Conservation (phyloP, 1,139 yeast species). For the Pichia sp. region DNA sequence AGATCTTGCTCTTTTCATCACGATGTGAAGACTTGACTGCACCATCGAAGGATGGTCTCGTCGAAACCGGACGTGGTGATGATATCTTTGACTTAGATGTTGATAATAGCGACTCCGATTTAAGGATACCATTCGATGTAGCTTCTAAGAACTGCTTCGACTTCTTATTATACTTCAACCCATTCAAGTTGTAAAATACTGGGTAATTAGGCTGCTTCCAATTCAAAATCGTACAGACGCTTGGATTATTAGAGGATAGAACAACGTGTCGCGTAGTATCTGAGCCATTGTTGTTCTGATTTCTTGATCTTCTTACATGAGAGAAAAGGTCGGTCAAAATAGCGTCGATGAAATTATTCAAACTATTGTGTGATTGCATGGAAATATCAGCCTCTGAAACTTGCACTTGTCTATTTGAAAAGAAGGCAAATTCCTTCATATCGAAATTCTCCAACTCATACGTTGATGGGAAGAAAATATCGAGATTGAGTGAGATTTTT, state of each 20-base stretch:
- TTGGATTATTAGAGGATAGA: slow-evolving; percentile 79
- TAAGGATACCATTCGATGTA: slow-evolving; percentile 33
- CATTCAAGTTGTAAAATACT: slow-evolving; percentile 77
- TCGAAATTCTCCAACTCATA: slow-evolving; percentile 26
- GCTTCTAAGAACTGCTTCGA: slow-evolving; percentile 28
- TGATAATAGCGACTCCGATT: not conserved
- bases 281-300: slow-evolving; percentile 15
- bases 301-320: slow-evolving; percentile 57
- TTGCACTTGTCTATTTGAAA: slow-evolving; percentile 16
- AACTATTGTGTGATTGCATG: slow-evolving; percentile 27
- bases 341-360: slow-evolving; percentile 71
- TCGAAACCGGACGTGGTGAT: too few relatives aligned
- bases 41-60: not conserved
- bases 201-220: slow-evolving; percentile 99
- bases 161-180: slow-evolving; percentile 36
- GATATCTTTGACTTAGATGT: not conserved
- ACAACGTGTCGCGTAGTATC: slow-evolving; percentile 51
- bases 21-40: slow-evolving; percentile 1
- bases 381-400: not conserved
- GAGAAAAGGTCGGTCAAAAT: slow-evolving; percentile 67
- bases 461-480: slow-evolving; percentile 71
- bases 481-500: slow-evolving; percentile 64
- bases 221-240: slow-evolving; percentile 83
- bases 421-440: slow-evolving; percentile 18
- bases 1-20: slow-evolving; percentile 6